Evolutionary conservation across 2,329 filamentous ascomycete species (phyloP), one percentile per base, ranked within the genome.

Genomic region (Aspergillus ibericus): DNA sequence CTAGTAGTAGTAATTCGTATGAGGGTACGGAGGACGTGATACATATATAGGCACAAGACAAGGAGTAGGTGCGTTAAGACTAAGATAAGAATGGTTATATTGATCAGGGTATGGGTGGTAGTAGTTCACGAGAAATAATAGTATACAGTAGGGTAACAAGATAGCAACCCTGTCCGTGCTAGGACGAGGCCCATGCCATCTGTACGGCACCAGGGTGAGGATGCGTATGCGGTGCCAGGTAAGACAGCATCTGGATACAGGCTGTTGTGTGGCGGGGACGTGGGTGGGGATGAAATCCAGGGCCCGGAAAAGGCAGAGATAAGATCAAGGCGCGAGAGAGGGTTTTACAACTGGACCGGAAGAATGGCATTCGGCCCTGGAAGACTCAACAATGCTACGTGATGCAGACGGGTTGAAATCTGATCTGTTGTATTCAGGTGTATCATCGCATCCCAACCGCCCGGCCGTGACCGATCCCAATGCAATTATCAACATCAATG

Each of bases 401-500:
- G 7, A 29, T 27, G 22, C 22, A 29, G 22, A 15, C 22, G 9
- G 12, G n/a, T 48, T 48, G 44, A 18, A 32, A 29, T 48, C n/a
- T 20, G 48, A 51, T 51, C 29, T 51, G 29, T 51, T 51, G 18
- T 20, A 53, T 53, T 53, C 51, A 44, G 18, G 36, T 27, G 36
- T 53, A 53, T 22, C 51, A 53, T 53, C 51, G 16, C 40, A 42
- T n/a, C 38, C 51, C 38, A 32, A 40, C 50, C 55, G 51, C 29
- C 29, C 12, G 55, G 40, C 34, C 25, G 25, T 32, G 32, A 32
- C 42, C 35, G 29, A 47, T 49, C 50, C 50, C 56, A 54, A 50
- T 50, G 50, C 50, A 42, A 54, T 42, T 42, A 32, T 54, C 56
- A 35, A 54, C 56, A 40, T 42, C 44, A 49, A 54, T 49, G 38